Percentiles rank a stretch among this genome's conserved stretches.
Conservation (phyloP, 768 basidiomycete species). For the Trametes elegans region DNA sequence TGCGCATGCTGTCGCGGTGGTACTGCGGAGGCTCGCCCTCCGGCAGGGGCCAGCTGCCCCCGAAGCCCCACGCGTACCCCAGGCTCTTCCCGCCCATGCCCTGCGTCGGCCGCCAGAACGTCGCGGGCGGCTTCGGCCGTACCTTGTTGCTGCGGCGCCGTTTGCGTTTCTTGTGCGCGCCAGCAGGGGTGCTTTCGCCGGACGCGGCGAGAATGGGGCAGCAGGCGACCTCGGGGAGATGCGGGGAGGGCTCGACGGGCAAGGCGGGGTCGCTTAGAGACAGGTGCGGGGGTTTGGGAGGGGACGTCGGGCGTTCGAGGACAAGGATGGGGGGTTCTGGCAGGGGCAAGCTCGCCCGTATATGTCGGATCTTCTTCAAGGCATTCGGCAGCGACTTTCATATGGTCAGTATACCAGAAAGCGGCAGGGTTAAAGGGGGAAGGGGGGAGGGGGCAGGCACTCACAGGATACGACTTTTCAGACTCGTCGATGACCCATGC, state of each 20-base stretch:
- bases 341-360: background rate
- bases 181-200: background rate
- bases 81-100: conserved; percentile 28
- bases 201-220: conserved; percentile 21
- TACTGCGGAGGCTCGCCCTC: conserved; percentile 21
- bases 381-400: background rate
- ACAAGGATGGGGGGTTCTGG: background rate
- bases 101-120: conserved; percentile 29
- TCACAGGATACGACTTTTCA: conserved; percentile 21
- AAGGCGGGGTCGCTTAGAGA: background rate
- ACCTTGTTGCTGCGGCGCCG: conserved; percentile 10
- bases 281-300: conserved; percentile 2
- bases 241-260: conserved; percentile 23
- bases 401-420: background rate
- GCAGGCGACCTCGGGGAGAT: conserved; percentile 16
- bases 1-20: conserved; percentile 25
- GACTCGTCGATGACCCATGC: conserved; percentile 27
- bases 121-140: conserved; percentile 10
- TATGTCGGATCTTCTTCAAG: conserved; percentile 2
- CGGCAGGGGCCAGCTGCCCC: conserved; percentile 27
- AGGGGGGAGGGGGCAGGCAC: no score
- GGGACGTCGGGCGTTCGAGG: conserved; percentile 1
- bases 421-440: background rate
- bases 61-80: conserved; percentile 34
- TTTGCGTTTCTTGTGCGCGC: conserved; percentile 2